Conservation (phyloP, 768 basidiomycete genomes). For the Suillus ampliporus region DNA sequence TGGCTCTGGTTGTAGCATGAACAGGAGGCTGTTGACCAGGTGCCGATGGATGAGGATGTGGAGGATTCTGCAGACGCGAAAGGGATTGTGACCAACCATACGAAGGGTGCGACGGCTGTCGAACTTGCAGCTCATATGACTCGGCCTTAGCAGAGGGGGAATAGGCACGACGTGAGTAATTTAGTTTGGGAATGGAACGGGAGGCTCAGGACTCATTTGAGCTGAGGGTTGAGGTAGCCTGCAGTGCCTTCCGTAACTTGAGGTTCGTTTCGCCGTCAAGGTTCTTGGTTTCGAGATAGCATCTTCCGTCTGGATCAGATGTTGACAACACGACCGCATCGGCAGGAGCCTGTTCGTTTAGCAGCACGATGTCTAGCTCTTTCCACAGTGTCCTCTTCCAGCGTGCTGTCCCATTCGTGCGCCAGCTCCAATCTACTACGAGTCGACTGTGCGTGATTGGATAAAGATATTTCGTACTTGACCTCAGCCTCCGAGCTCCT, state of each 20-base stretch:
- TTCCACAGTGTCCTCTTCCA: conserved; percentile 99
- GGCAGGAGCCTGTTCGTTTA: conserved; percentile 96
- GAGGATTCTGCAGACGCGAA: neutral
- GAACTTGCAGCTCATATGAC: conserved; percentile 47
- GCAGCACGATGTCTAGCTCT: conserved; percentile 90
- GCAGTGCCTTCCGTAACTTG: conserved; percentile 81
- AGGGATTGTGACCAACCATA: conserved; percentile 17
- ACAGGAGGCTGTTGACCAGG: neutral
- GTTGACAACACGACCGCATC: conserved; percentile 93
- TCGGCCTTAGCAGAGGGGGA: conserved; percentile 22
- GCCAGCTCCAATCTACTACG: conserved; percentile 81
- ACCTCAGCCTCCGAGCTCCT: conserved; percentile 41
- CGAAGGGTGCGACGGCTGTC: conserved; percentile 25
- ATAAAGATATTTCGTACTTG: conserved; percentile 46
- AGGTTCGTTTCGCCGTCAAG: conserved; percentile 97
- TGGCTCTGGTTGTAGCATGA: neutral
- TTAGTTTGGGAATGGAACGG: conserved; percentile 9
- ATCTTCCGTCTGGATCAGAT: conserved; percentile 88
- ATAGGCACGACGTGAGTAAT: conserved; percentile 10
- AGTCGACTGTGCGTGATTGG: conserved; percentile 59
- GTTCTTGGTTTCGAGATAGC: conserved; percentile 98
- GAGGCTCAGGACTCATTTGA: conserved; percentile 52
- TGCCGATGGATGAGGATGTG: neutral
- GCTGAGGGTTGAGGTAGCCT: conserved; percentile 72
- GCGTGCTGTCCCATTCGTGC: conserved; percentile 67